Conservation (phyloP, 1,284 basidiomycete species). For the Moesziomyces aphidis region DNA sequence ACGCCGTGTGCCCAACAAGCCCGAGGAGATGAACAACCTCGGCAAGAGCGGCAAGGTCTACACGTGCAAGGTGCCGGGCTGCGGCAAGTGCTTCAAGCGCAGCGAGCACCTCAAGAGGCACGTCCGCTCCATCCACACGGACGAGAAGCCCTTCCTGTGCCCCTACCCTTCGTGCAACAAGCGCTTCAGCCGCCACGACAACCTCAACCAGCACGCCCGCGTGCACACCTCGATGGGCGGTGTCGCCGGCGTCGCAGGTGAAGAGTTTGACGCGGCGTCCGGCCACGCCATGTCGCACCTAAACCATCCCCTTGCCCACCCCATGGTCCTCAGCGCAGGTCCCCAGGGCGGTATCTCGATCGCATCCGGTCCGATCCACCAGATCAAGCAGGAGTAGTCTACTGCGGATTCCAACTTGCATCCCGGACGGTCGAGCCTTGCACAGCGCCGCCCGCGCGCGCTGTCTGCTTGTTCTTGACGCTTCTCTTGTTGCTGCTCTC, state of each 20-base stretch:
- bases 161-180: constrained; percentile 59
- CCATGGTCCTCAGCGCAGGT: constrained; percentile 40
- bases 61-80: constrained; percentile 64
- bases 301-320: constrained; percentile 24
- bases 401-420: constrained; percentile 1
- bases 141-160: constrained; percentile 65
- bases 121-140: constrained; percentile 64
- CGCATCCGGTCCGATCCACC: constrained; percentile 32
- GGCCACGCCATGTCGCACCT: constrained; percentile 39
- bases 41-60: constrained; percentile 66
- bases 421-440: constrained; percentile 5
- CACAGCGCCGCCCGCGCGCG: no score
- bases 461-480: no score
- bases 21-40: constrained; percentile 63
- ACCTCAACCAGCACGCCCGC: constrained; percentile 64
- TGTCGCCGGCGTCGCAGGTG: constrained; percentile 6
- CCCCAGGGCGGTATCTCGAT: constrained; percentile 35
- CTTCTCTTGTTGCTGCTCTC: constrained; percentile 27
- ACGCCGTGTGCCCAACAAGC: constrained; percentile 62
- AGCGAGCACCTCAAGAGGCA: constrained; percentile 65
- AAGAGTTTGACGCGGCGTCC: constrained; percentile 29
- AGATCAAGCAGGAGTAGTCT: constrained; percentile 40
- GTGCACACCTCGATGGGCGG: constrained; percentile 53
- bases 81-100: constrained; percentile 64
- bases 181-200: constrained; percentile 62